These are phyloP conservation scores for Hepatocystis sp. DNA, from an alignment of 169 alveolate species.

Conservation along the genomic window DNA sequence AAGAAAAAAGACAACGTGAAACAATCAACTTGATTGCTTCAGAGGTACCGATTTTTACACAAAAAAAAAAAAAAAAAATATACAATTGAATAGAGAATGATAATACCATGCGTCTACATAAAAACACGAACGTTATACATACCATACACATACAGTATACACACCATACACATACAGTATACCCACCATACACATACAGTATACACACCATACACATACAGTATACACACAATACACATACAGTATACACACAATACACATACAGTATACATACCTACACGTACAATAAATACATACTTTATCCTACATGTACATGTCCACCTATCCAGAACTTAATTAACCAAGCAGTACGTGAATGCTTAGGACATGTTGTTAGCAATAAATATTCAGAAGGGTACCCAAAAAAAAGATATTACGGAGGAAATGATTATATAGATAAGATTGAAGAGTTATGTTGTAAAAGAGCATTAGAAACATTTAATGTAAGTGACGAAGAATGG, in stretches of 20 bases:
- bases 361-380: conserved; percentile 93
- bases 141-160: too few species aligned
- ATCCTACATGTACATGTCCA: too few species aligned
- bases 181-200: too few species aligned
- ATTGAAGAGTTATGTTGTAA: conserved; percentile 91
- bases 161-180: too few species aligned
- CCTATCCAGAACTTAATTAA: conserved; percentile 92
- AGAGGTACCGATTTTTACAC: conserved; percentile 87
- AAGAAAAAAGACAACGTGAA: conserved; percentile 85
- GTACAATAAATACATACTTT: too few species aligned
- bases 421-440: conserved; percentile 91
- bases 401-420: conserved; percentile 96
- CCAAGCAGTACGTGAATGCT: conserved; percentile 92
- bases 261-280: too few species aligned
- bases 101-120: too few species aligned
- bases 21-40: conserved; percentile 89
- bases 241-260: too few species aligned
- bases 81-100: too few species aligned
- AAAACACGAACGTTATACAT: too few species aligned
- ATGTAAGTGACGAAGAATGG: conserved; percentile 95
- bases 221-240: too few species aligned
- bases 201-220: too few species aligned
- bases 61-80: background rate
- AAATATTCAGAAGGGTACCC: conserved; percentile 98
- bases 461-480: conserved; percentile 96